Evolutionary conservation across 2,329 filamentous ascomycete species (phyloP).

Genomic region (Pseudogymnoascus sp.): DNA sequence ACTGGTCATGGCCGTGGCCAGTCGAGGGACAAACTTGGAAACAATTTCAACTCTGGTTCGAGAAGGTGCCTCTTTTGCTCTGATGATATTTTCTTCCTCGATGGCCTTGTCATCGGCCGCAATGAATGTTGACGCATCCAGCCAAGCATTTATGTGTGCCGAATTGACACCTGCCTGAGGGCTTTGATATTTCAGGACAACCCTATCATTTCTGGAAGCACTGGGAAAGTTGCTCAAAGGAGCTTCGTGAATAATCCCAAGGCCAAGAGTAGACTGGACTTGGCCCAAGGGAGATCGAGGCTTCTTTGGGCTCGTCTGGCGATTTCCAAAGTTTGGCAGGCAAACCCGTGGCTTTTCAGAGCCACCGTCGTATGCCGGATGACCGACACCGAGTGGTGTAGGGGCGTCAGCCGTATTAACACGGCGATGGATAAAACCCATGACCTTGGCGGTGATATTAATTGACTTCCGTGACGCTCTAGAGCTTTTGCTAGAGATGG

Average conservation of each 20-base stretch:
- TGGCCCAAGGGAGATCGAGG: neutral
- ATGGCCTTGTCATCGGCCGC: neutral
- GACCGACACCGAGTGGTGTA: neutral
- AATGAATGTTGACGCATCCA: neutral
- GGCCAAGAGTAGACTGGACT: neutral
- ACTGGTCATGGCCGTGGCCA: neutral
- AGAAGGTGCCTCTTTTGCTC: neutral
- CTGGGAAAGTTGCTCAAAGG: neutral
- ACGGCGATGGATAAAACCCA: constrained; percentile 3
- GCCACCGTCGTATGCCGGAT: neutral
- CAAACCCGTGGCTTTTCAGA: neutral
- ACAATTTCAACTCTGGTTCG: neutral
- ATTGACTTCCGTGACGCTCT: neutral
- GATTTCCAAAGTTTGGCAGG: neutral
- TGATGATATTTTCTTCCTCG: neutral
- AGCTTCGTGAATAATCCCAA: neutral
- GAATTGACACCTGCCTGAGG: neutral
- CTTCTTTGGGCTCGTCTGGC: neutral
- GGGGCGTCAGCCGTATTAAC: neutral
- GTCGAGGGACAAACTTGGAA: neutral
- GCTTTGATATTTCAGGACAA: neutral
- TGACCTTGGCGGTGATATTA: neutral
- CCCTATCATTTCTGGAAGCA: neutral
- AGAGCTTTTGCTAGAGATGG: neutral
- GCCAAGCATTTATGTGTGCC: neutral